Evolutionary conservation across 2,329 filamentous ascomycete genomes (phyloP), one percentile per base, ranked within the genome.

Genomic region (Ambrosiella cleistominuta): DNA sequence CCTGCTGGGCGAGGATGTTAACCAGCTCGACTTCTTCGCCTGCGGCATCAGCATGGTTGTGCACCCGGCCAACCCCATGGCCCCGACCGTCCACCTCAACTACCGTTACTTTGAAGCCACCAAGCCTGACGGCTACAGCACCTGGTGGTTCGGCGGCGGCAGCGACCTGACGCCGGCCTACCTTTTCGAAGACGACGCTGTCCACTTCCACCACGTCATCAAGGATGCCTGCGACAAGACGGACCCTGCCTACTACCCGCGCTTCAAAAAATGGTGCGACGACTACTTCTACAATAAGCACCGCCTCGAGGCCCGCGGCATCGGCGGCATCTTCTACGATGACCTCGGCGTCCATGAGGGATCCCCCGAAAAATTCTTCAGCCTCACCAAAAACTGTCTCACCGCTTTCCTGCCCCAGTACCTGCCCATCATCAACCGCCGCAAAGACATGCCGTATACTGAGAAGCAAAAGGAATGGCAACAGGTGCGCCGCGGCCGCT

Each of bases 91-190:
- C 15, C 93, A 98, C 70, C 78, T 98, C 64, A 98, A 98, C 75
- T 97, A 97, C 75, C 83, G 93, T 59, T 98, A 98, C 72, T 98
- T 98, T 67, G 93, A 98, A 74, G 98, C 93, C 1, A 86, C 87
- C 61, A 86, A 91, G 65, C 80, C 85, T 7, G 85, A 91, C 65
- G 85, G 91, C 64, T 88, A 86, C 49, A 85, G 77, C 63, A 85
- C 89, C 7, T 98, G 93, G 91, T 98, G 93, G 93, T 98, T 95
- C 66, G 93, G 93, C 63, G 93, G 93, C 55, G 93, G 93, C 59
- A 90, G 88, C 57, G 93, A 98, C 70, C 72, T 98, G 64, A 98
- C 93, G 11, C 93, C 93, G 0, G 82, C 79, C 44, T 98, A 97
- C 68, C 80, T 98, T 38, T 97, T 95, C 71, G 91, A 96, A 65